Conservation (phyloP, 768 basidiomycete genomes). For the Psilocybe cyanescens region DNA sequence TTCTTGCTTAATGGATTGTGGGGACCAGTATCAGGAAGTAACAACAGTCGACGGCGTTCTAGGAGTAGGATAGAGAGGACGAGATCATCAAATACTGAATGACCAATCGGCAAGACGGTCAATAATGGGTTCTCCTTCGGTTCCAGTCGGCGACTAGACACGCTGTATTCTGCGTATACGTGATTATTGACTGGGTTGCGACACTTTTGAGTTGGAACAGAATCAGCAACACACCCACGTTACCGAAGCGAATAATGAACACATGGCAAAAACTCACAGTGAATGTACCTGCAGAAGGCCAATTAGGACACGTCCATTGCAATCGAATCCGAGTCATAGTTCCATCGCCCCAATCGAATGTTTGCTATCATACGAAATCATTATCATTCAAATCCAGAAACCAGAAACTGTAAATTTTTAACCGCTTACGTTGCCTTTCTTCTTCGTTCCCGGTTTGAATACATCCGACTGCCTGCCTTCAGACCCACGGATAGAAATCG, state of each 20-base stretch:
- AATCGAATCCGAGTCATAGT: neutral
- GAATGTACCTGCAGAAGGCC: neutral
- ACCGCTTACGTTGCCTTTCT: constrained; percentile 2
- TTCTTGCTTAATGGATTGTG: neutral
- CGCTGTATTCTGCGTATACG: neutral
- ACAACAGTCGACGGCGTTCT: constrained; percentile 7
- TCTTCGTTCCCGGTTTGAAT: neutral
- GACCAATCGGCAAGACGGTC: constrained; percentile 14
- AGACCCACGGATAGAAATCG: neutral
- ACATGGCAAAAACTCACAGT: neutral
- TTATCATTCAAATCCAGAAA: neutral
- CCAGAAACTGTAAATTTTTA: neutral
- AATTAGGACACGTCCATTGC: constrained; percentile 6
- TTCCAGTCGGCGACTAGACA: neutral
- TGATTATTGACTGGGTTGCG: neutral
- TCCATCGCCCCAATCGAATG: constrained; percentile 1
- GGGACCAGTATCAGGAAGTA: neutral
- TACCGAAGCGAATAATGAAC: neutral
- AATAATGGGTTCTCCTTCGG: constrained; percentile 1
- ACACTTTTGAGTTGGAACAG: neutral
- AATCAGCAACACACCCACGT: neutral
- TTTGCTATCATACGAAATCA: neutral
- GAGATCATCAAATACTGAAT: constrained; percentile 18
- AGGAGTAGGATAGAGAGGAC: constrained; percentile 15
- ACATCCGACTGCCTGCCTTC: neutral